These are phyloP conservation scores for Backusella luteola DNA, from an alignment of 192 early-diverging fungal species.

Conservation along the genomic window DNA sequence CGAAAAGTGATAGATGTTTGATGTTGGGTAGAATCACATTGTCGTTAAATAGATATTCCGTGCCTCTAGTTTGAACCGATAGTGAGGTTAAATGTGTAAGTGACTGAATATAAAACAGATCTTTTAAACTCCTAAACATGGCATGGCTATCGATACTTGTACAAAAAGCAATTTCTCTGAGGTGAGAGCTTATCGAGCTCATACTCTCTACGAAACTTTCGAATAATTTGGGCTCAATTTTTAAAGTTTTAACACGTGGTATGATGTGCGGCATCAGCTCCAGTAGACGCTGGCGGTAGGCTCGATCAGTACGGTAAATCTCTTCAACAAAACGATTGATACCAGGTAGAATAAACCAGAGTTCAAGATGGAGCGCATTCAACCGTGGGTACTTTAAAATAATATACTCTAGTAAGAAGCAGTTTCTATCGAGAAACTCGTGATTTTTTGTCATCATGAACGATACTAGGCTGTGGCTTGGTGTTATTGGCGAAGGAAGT, in stretches of 20 bases:
- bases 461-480: not conserved
- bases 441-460: not conserved
- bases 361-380: not conserved
- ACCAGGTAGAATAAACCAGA: not conserved
- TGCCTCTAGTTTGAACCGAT: not conserved
- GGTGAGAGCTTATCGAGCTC: not conserved
- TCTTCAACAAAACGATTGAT: not conserved
- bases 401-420: not conserved
- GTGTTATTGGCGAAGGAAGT: not conserved
- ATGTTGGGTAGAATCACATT: not conserved
- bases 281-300: not conserved
- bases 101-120: not conserved
- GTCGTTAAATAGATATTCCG: not conserved
- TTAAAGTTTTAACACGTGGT: not conserved
- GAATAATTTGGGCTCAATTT: not conserved
- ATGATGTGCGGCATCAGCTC: not conserved
- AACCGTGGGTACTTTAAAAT: not conserved
- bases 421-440: not conserved
- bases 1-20: not conserved
- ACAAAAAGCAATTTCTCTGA: not conserved
- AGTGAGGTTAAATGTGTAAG: not conserved
- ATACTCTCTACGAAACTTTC: not conserved
- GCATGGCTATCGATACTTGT: not conserved
- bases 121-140: not conserved
- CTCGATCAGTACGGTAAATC: not conserved